A percentile compares a stretch with the other conserved stretches of the same genome.
phyloP scores from a whole-genome alignment of 176 grass and related monocot genomes.

The Musa schizocarpa region DNA sequence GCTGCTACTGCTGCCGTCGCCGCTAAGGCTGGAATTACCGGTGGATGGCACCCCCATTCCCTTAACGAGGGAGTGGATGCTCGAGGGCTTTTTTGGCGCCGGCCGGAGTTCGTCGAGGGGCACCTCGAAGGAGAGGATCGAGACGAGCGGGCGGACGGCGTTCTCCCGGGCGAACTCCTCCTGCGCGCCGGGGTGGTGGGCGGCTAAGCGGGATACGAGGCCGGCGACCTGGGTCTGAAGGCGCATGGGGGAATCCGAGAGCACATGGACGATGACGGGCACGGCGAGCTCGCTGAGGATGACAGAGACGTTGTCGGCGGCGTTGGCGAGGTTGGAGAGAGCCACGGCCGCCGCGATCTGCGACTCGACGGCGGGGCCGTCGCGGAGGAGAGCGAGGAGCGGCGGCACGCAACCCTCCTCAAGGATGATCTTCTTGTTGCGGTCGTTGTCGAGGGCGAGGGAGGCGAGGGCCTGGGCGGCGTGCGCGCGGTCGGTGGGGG shows the following conservation, averaged over 20 bases:
- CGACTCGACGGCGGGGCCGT: constrained; percentile 3
- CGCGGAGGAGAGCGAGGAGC: constrained; percentile 15
- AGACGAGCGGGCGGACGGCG: constrained; percentile 13
- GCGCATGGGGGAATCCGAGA: constrained; percentile 10
- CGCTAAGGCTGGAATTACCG: background rate
- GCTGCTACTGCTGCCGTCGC: background rate
- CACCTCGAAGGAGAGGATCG: constrained; percentile 18
- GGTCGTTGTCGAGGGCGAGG: constrained; percentile 12
- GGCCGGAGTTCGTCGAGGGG: background rate
- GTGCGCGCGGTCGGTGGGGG: background rate
- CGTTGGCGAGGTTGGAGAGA: constrained; percentile 9
- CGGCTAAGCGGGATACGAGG: constrained; percentile 14
- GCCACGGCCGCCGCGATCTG: constrained; percentile 16
- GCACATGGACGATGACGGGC: constrained; percentile 9
- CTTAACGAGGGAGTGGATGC: constrained; percentile 10
- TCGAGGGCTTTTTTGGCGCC: background rate
- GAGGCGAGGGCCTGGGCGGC: background rate
- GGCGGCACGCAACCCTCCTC: constrained; percentile 6
- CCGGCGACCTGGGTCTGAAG: constrained; percentile 4
- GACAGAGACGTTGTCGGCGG: background rate
- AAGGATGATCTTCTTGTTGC: constrained; percentile 16
- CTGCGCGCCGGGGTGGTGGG: constrained; percentile 1
- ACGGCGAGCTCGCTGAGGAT: constrained; percentile 4
- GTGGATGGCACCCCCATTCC: constrained; percentile 1
- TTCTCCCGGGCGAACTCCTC: constrained; percentile 19